Conservation (phyloP, 805 yeast genomes). For the Debaryomyces tyrocola region DNA sequence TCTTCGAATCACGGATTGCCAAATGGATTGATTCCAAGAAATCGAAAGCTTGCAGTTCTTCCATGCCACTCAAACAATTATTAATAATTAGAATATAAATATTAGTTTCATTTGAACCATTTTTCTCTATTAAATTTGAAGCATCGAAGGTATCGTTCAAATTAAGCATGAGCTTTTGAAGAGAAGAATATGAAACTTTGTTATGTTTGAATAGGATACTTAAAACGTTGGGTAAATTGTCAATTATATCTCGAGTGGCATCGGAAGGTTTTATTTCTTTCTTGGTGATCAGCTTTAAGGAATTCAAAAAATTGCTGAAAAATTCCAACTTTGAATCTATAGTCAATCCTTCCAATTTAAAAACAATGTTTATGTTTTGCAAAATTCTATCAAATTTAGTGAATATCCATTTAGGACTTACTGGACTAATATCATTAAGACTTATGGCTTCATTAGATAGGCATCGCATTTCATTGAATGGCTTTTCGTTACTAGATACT, state of each 20-base stretch:
- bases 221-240: conserved; percentile 27
- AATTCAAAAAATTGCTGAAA: conserved; percentile 23
- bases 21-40: conserved; percentile 12
- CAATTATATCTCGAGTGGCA: conserved; percentile 32
- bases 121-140: conserved; percentile 14
- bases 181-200: conserved; percentile 15
- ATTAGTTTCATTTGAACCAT: conserved; percentile 5
- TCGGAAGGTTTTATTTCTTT: conserved; percentile 30
- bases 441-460: conserved; percentile 31
- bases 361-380: conserved; percentile 21
- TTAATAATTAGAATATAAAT: conserved; percentile 11
- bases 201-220: conserved; percentile 19
- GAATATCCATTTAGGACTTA: conserved; percentile 36
- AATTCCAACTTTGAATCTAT: conserved; percentile 23
- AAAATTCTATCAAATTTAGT: conserved; percentile 30
- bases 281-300: conserved; percentile 26
- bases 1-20: conserved; percentile 17
- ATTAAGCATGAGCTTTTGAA: conserved; percentile 23
- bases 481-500: conserved; percentile 17
- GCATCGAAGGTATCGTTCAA: conserved; percentile 36
- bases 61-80: conserved; percentile 7
- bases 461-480: conserved; percentile 28
- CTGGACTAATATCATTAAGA: conserved; percentile 28
- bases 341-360: conserved; percentile 22
- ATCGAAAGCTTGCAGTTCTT: conserved; percentile 12